Conservation (phyloP, 805 yeast species). For the Myxozyma kluyveri region DNA sequence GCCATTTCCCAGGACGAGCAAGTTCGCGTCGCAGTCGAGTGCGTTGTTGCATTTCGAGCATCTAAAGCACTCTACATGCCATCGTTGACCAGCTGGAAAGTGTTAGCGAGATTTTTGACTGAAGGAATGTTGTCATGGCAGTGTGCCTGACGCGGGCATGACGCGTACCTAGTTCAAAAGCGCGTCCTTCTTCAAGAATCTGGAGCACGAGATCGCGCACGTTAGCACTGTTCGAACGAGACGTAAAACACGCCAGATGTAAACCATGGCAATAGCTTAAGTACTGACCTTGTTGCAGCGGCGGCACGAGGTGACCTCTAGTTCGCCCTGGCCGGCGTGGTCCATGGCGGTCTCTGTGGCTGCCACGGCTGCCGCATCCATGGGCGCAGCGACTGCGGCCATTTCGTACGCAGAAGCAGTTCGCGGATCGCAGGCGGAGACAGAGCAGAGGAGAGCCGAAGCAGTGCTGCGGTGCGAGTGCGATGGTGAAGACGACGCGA, state of each 20-base stretch:
- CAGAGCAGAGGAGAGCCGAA: neutral
- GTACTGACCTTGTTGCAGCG: conserved; percentile 31
- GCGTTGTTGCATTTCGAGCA: conserved; percentile 80
- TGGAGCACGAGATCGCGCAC: conserved; percentile 40
- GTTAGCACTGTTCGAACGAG: neutral
- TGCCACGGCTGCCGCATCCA: no score
- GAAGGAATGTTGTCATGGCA: no score
- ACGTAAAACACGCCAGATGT: neutral
- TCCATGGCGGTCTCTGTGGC: no score
- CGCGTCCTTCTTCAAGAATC: conserved; percentile 82
- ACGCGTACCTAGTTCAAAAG: conserved; percentile 67
- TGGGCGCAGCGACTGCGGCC: neutral
- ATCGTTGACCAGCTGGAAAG: conserved; percentile 75
- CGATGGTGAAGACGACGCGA: no score
- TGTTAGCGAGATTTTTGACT: neutral
- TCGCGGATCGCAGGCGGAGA: neutral
- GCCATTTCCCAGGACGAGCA: conserved; percentile 90
- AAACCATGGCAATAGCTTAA: conserved; percentile 1
- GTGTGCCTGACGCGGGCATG: neutral
- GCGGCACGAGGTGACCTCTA: conserved; percentile 33
- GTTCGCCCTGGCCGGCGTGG: no score
- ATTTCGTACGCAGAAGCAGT: neutral
- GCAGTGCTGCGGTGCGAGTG: no score
- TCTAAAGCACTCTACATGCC: conserved; percentile 92
- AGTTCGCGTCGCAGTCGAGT: conserved; percentile 83